phyloP scores from a whole-genome alignment of 768 basidiomycete species.

The Boletales sp. region DNA sequence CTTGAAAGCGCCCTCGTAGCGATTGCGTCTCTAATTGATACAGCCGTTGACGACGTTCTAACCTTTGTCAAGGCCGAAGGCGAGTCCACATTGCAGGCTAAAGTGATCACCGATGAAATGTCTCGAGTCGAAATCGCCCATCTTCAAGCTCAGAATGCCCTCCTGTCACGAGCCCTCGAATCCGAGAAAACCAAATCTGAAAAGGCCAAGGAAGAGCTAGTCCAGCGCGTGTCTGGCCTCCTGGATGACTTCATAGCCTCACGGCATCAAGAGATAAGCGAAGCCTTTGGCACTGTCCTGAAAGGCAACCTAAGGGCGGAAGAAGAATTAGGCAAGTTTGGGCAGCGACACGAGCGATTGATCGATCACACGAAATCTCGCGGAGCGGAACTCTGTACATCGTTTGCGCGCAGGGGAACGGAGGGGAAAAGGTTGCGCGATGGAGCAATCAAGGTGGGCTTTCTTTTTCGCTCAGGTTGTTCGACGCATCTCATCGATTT shows the following conservation, averaged over 20 bases:
- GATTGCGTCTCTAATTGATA: constrained; percentile 58
- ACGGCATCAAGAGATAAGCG: constrained; percentile 62
- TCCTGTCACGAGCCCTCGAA: constrained; percentile 57
- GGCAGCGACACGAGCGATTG: constrained; percentile 45
- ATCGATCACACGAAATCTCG: constrained; percentile 39
- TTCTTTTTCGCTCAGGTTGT: background rate
- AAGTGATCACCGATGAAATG: constrained; percentile 43
- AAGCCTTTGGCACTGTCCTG: constrained; percentile 51
- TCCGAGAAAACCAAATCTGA: constrained; percentile 65
- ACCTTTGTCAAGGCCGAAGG: constrained; percentile 56
- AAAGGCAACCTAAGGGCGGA: constrained; percentile 56
- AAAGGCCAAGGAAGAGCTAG: constrained; percentile 64
- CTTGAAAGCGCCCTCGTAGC: constrained; percentile 57
- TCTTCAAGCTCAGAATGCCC: constrained; percentile 68
- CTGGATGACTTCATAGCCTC: constrained; percentile 67
- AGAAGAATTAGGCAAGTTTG: constrained; percentile 45
- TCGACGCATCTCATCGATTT: constrained; percentile 10
- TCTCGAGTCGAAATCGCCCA: constrained; percentile 53
- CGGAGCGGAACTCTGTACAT: constrained; percentile 39
- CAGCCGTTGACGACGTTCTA: constrained; percentile 53
- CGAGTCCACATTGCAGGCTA: constrained; percentile 47
- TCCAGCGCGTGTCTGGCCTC: constrained; percentile 71
- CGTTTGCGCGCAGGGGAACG: constrained; percentile 42
- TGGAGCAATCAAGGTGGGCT: constrained; percentile 53
- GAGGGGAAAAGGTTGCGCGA: constrained; percentile 57